These are phyloP conservation scores for Umbelopsis sp. DNA, from an alignment of 192 early-diverging fungal species.

Conservation along the genomic window DNA sequence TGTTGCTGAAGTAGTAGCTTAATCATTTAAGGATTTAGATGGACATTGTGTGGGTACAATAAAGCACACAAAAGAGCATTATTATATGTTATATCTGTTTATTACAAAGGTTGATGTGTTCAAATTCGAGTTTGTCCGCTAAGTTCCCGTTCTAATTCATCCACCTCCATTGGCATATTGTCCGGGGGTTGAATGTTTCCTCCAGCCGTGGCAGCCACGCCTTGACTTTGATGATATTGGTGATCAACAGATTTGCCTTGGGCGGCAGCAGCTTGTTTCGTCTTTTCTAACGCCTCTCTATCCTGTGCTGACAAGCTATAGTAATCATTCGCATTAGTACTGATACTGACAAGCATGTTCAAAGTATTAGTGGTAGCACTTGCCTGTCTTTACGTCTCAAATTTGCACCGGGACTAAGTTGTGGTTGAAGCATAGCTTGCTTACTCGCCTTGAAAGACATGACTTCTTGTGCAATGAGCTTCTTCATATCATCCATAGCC, in stretches of 20 bases:
- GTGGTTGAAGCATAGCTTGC: constrained; percentile 40
- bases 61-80: too few relatives aligned
- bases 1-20: neutral
- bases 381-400: constrained; percentile 45
- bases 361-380: too few relatives aligned
- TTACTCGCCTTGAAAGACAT: constrained; percentile 76
- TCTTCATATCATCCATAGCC: constrained; percentile 77
- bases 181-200: constrained; percentile 13
- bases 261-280: constrained; percentile 30
- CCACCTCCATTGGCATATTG: constrained; percentile 29
- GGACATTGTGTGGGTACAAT: too few relatives aligned
- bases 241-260: constrained; percentile 22
- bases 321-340: too few relatives aligned
- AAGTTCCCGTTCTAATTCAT: constrained; percentile 41
- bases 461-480: constrained; percentile 79
- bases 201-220: constrained; percentile 25
- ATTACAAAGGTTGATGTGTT: constrained; percentile 10
- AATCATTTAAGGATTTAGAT: too few relatives aligned
- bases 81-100: neutral
- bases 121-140: constrained; percentile 31
- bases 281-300: constrained; percentile 37
- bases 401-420: constrained; percentile 35
- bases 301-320: constrained; percentile 35
- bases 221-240: constrained; percentile 2
- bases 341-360: too few relatives aligned